These are phyloP conservation scores for Rhynchosporium secalis DNA, from an alignment of 2,329 filamentous ascomycete species.

Conservation along the genomic window DNA sequence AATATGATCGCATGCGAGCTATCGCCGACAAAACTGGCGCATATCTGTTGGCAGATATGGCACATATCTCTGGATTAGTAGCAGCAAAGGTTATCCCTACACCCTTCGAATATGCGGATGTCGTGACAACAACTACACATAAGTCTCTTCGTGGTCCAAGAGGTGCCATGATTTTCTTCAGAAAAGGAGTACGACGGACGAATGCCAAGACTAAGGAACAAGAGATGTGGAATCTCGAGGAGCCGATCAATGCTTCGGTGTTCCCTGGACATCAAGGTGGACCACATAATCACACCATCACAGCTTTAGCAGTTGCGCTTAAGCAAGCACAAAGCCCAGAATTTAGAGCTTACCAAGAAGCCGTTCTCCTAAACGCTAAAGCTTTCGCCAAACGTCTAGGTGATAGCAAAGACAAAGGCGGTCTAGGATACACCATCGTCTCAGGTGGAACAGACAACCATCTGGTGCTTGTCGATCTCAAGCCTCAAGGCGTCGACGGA, in stretches of 20 bases:
- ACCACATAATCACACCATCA: conserved; percentile 98
- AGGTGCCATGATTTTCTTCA: conserved; percentile 98
- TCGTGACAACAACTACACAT: conserved; percentile 97
- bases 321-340: conserved; percentile 89
- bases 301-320: conserved; percentile 87
- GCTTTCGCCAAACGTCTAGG: conserved; percentile 72
- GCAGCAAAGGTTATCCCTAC: conserved; percentile 88
- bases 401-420: conserved; percentile 66
- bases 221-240: conserved; percentile 85
- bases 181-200: conserved; percentile 81
- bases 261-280: conserved; percentile 98
- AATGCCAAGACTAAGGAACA: conserved; percentile 86
- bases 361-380: conserved; percentile 88
- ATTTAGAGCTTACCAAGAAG: conserved; percentile 89
- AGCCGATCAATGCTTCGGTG: conserved; percentile 91
- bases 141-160: conserved; percentile 94
- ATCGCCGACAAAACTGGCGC: conserved; percentile 89
- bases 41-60: conserved; percentile 95
- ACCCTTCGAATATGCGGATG: conserved; percentile 86
- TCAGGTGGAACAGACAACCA: conserved; percentile 97
- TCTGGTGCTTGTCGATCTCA: conserved; percentile 88
- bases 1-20: conserved; percentile 89
- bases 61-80: conserved; percentile 92
- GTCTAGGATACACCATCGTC: conserved; percentile 84
- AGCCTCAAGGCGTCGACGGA: conserved; percentile 84